These are phyloP conservation scores for Venturia asperata DNA, from an alignment of 2,329 filamentous ascomycete genomes.

Conservation along the genomic window DNA sequence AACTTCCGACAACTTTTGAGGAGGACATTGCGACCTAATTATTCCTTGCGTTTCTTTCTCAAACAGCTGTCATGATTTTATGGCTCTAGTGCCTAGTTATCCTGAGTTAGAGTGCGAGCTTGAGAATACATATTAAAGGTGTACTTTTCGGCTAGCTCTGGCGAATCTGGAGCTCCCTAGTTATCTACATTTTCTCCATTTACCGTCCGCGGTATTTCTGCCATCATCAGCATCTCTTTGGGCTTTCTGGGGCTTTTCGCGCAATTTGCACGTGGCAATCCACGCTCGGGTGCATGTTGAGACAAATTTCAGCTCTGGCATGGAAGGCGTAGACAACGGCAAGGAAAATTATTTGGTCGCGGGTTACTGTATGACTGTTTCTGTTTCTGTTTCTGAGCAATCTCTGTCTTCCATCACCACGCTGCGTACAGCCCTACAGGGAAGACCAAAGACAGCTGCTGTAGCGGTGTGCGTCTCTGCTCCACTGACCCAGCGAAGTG, in stretches of 20 bases:
- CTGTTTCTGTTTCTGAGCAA: not conserved
- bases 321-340: slow-evolving; percentile 1
- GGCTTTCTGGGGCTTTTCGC: not conserved
- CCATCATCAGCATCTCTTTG: slow-evolving; percentile 5
- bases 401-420: not conserved
- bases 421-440: not conserved
- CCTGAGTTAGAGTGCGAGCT: not conserved
- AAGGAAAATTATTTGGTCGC: slow-evolving; percentile 2
- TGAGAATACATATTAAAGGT: not conserved
- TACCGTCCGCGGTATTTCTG: not conserved
- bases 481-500: not conserved
- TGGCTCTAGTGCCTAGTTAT: not conserved
- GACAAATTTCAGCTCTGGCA: not conserved
- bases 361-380: not conserved
- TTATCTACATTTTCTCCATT: not conserved
- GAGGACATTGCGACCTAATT: not conserved
- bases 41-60: not conserved
- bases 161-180: not conserved
- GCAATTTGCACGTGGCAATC: not conserved
- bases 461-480: slow-evolving; percentile 7
- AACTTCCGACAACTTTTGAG: not conserved
- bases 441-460: not conserved
- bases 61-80: not conserved
- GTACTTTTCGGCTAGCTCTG: not conserved
- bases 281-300: not conserved